Evolutionary conservation across 2,329 filamentous ascomycete genomes (phyloP), one percentile per base, ranked within the genome.

Genomic region (Pseudocercospora vitis): DNA sequence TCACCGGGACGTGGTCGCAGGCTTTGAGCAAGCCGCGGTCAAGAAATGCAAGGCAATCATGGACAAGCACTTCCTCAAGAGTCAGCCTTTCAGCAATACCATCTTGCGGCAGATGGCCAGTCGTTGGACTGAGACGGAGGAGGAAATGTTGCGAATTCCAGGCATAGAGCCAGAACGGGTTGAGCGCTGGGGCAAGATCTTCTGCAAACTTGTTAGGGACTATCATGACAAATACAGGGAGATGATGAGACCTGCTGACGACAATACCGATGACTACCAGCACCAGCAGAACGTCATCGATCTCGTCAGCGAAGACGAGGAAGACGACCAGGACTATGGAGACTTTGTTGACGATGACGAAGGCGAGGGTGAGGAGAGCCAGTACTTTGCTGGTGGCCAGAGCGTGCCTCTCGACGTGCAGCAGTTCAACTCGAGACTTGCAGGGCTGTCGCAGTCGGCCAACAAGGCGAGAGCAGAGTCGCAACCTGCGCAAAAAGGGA

Each of bases 51-150:
- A 85, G 62, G 73, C 77, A 1, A 75, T 91, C 19, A 80, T 86
- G 62, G 81, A 83, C 57, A 75, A 76, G 19, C 81, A 81, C 47
- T 28, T 28, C 24, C 70, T 87, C 26, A 78, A 81, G 7, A 74
- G 76, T 18, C 78, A 80, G 3, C 77, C 78, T 0, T 94, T 94
- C 66, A 84, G 83, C 0, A 85, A 90, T 56, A 78, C 77, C 18
- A 78, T 89, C 11, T 78, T 91, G 47, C 82, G 85, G 29, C 81
- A 86, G 61, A 91, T 94, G 86, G 85, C 82, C 9, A 82, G 90
- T 46, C 71, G 77, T 28, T 87, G 87, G 76, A 88, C 87, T 0
- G 77, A 74, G 6, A 82, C 76, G 7, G 64, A 82, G 7, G 78
- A 81, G 12, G 74, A 83, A 53, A 87, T 94, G 83, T 73, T 72